phyloP scores from a whole-genome alignment of 805 yeast species.

The Starmerella potacharoeniae region DNA sequence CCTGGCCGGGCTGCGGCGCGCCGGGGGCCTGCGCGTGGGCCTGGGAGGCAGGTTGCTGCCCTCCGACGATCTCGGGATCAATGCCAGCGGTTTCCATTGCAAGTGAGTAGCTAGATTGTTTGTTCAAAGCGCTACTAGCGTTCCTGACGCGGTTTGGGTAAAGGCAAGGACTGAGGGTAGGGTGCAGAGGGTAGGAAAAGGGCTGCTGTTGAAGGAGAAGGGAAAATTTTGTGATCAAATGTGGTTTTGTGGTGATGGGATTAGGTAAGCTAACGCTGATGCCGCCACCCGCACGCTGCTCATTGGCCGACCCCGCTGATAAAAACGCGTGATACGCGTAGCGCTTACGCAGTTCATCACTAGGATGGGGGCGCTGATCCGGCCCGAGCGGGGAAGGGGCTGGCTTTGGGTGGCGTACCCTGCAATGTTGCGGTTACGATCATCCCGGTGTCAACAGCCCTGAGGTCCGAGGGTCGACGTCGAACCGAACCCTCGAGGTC shows the following conservation, averaged over 20 bases:
- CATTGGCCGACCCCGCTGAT: not conserved
- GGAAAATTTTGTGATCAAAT: slow-evolving; percentile 2
- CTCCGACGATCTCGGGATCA: slow-evolving; percentile 29
- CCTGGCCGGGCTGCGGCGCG: slow-evolving; percentile 18
- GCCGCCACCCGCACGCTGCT: not conserved
- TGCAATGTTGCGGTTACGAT: not conserved
- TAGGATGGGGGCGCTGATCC: not conserved
- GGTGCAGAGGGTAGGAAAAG: slow-evolving; percentile 22
- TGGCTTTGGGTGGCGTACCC: slow-evolving; percentile 2
- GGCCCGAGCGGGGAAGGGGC: slow-evolving; percentile 6
- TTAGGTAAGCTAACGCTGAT: not conserved
- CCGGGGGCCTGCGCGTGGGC: slow-evolving; percentile 13
- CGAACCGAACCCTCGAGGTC: not conserved
- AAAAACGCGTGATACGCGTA: not conserved
- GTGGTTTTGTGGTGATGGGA: slow-evolving; percentile 2
- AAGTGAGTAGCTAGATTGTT: not conserved
- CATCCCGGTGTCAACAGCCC: not conserved
- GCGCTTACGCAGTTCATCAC: not conserved
- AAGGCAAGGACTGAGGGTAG: slow-evolving; percentile 22
- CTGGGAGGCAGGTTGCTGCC: slow-evolving; percentile 20
- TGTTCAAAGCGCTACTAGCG: not conserved
- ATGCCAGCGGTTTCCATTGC: slow-evolving; percentile 25
- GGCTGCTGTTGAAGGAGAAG: slow-evolving; percentile 10
- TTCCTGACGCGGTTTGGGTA: slow-evolving; percentile 21
- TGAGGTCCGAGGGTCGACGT: slow-evolving; percentile 1